Evolutionary conservation across 768 basidiomycete genomes (phyloP).

Genomic region (Lactifluus pinguis): DNA sequence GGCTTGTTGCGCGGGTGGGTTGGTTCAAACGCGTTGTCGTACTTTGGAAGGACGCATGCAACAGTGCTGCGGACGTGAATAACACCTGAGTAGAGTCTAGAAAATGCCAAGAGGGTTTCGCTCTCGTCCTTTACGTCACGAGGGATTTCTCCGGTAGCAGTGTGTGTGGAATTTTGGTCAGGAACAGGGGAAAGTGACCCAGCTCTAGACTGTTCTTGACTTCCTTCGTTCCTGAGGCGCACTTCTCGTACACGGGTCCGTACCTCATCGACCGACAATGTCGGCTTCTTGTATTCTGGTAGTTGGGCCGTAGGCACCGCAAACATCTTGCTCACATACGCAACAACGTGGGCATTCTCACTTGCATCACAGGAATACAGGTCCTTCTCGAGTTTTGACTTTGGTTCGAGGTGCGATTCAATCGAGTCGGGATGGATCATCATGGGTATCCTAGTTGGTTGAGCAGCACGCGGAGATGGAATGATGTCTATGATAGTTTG

Average conservation of each 20-base stretch:
- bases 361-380: constrained; percentile 63
- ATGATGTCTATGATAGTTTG: constrained; percentile 88
- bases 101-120: constrained; percentile 85
- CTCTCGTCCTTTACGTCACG: constrained; percentile 26
- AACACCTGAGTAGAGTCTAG: constrained; percentile 87
- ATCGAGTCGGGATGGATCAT: constrained; percentile 82
- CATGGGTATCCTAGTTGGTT: constrained; percentile 75
- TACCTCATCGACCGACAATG: constrained; percentile 78
- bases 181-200: constrained; percentile 4
- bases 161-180: constrained; percentile 18
- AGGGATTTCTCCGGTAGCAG: constrained; percentile 11
- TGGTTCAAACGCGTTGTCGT: constrained; percentile 51
- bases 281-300: constrained; percentile 75
- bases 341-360: constrained; percentile 54
- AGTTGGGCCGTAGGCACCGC: constrained; percentile 73
- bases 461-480: constrained; percentile 80
- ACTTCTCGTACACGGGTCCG: constrained; percentile 48
- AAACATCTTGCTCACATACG: constrained; percentile 98
- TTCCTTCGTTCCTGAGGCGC: constrained; percentile 21
- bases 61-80: constrained; percentile 55
- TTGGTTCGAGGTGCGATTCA: constrained; percentile 49
- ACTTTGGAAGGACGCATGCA: constrained; percentile 82
- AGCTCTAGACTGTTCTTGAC: constrained; percentile 7
- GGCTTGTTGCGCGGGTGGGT: constrained; percentile 59
- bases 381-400: constrained; percentile 75